phyloP scores from a whole-genome alignment of 2,329 filamentous ascomycete species.

The Piedraia hortae region DNA sequence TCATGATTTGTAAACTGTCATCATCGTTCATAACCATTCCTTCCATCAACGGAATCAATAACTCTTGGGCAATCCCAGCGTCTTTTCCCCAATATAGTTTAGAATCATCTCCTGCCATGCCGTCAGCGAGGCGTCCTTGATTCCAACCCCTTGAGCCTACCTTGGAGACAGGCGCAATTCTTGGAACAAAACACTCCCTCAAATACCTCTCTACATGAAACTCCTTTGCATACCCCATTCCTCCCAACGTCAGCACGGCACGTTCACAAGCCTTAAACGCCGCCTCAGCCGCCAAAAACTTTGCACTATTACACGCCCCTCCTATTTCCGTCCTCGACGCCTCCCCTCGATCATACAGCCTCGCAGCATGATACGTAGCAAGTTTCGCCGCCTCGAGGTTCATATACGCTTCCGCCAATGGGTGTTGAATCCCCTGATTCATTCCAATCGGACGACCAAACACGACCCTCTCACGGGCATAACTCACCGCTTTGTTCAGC shows the following conservation, averaged over 20 bases:
- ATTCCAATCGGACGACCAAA: constrained; percentile 30
- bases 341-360: constrained; percentile 25
- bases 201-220: constrained; percentile 34
- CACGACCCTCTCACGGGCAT: constrained; percentile 23
- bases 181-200: constrained; percentile 29
- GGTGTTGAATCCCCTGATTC: constrained; percentile 32
- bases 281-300: constrained; percentile 32
- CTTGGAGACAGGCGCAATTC: constrained; percentile 30
- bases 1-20: no score
- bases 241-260: constrained; percentile 29
- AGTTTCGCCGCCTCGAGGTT: constrained; percentile 32
- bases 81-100: constrained; percentile 44
- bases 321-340: constrained; percentile 15
- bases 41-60: no score
- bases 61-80: constrained; percentile 36
- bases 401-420: constrained; percentile 31
- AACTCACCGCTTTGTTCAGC: constrained; percentile 13
- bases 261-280: constrained; percentile 32
- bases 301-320: constrained; percentile 28
- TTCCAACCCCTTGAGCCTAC: constrained; percentile 10
- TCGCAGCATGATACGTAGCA: constrained; percentile 31
- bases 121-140: constrained; percentile 1
- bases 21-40: no score
- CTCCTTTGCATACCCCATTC: constrained; percentile 31
- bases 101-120: constrained; percentile 38